phyloP scores from a whole-genome alignment of 495 filamentous ascomycete genomes.

The Aspergillus sparsus region DNA sequence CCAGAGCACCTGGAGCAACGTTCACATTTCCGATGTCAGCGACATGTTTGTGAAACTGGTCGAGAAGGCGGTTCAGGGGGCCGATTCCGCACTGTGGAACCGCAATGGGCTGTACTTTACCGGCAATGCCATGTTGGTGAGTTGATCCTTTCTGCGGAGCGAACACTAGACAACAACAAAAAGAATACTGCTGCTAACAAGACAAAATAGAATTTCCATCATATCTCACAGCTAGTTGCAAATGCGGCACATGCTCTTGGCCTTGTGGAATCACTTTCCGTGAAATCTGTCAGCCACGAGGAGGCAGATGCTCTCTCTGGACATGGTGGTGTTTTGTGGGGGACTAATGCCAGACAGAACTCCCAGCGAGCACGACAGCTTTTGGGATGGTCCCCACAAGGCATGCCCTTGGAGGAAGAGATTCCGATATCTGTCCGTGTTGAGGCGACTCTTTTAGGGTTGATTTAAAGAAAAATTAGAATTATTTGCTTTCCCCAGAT shows the following conservation, averaged over 20 bases:
- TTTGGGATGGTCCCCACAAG: conserved; percentile 57
- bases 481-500: too few species aligned
- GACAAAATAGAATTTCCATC: conserved; percentile 48
- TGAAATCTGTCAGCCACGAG: conserved; percentile 30
- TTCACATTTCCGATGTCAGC: conserved; percentile 65
- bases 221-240: conserved; percentile 57
- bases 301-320: conserved; percentile 29
- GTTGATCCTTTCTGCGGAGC: neutral
- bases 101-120: conserved; percentile 68
- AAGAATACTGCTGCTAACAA: conserved; percentile 6
- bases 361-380: conserved; percentile 58
- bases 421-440: conserved; percentile 45
- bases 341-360: conserved; percentile 56
- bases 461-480: neutral
- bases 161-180: neutral
- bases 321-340: conserved; percentile 39
- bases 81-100: conserved; percentile 67
- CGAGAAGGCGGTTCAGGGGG: conserved; percentile 58
- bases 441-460: conserved; percentile 35
- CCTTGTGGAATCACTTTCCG: conserved; percentile 52
- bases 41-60: conserved; percentile 59
- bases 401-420: conserved; percentile 48
- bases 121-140: conserved; percentile 57
- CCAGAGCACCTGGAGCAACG: conserved; percentile 62
- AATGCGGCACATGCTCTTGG: conserved; percentile 57